These are phyloP conservation scores for Phaffomyces antillensis DNA, from an alignment of 805 yeast genomes.

Conservation along the genomic window DNA sequence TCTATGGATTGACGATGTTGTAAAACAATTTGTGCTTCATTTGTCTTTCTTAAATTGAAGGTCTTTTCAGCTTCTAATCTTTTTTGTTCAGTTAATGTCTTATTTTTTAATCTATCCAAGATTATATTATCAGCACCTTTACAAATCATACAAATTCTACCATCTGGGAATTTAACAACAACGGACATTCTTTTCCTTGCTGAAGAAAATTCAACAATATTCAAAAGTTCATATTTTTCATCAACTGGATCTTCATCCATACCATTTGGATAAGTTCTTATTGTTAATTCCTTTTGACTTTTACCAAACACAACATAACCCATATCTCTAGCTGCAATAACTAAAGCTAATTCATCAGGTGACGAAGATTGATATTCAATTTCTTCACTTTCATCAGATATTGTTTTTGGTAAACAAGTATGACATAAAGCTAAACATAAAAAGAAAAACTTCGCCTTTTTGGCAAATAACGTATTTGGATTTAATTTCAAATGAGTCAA, in stretches of 20 bases:
- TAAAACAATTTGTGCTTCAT: constrained; percentile 71
- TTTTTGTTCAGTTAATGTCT: constrained; percentile 54
- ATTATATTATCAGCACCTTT: constrained; percentile 96
- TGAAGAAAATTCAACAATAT: constrained; percentile 80
- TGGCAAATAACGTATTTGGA: constrained; percentile 65
- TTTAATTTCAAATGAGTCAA: constrained; percentile 61
- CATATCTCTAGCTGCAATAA: constrained; percentile 90
- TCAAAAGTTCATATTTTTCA: constrained; percentile 70
- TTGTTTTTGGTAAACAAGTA: constrained; percentile 71
- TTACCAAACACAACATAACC: constrained; percentile 81
- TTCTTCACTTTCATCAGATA: constrained; percentile 30
- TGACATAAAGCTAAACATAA: constrained; percentile 83
- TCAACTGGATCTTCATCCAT: constrained; percentile 54
- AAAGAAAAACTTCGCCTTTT: constrained; percentile 71
- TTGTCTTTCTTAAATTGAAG: constrained; percentile 56
- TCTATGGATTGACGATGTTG: constrained; percentile 47
- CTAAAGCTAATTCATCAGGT: constrained; percentile 93
- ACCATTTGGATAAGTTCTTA: constrained; percentile 82
- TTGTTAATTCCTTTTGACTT: constrained; percentile 47
- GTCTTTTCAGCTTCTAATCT: constrained; percentile 53
- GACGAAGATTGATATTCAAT: constrained; percentile 89
- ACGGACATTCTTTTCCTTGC: constrained; percentile 91
- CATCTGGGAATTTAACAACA: constrained; percentile 70
- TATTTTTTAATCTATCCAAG: constrained; percentile 58
- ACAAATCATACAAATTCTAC: constrained; percentile 67